Base-by-base conservation (phyloP, 1,284 basidiomycete genomes). In the Abortiporus biennis region DNA sequence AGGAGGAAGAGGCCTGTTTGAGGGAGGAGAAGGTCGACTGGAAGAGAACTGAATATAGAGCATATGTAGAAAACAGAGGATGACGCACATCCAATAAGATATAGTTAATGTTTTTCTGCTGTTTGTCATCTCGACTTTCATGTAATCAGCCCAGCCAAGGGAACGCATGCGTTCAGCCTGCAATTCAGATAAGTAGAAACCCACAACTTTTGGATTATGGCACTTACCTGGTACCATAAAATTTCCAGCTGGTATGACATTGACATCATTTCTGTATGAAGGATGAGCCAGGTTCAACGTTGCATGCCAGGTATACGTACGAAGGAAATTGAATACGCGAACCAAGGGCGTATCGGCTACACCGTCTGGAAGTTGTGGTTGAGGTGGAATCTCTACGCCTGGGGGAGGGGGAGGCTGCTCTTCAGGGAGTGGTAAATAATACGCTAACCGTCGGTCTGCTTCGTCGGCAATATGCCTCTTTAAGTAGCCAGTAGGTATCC, bases 211-310 rank as follows among this genome's bases (percentile, higher is more conserved):
- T 23, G 13, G 34, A n/a, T 31, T 16, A 19, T 17, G 4, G 21
- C 6, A 34, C 65, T 22, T 49, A 82, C 85, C 65, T 90, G 86
- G 54, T 80, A 85, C 69, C 80, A 82, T 34, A 92, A 58, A 49
- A 90, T 85, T 60, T 88, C 89, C 8, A 91, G 69, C 55, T 90
- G 86, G 59, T 91, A 92, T 2, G 86, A 85, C 43, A 91, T 61
- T 1, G 86, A 85, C 76, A 91, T 86, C 69, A 86, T 84, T 58
- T 91, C 87, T 91, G 52, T 17, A 32, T n/a, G n/a, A n/a, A n/a
- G n/a, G n/a, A n/a, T n/a, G n/a, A n/a, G n/a, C 25, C 33, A 35
- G 11, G 16, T 36, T 20, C 30, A 24, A 29, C 35, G 4, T 40
- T n/a, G 15, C 21, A n/a, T n/a, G n/a, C n/a, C n/a, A n/a, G 36